Conservation (phyloP, 2,329 filamentous ascomycete genomes). For the Akanthomyces dipterigenus region DNA sequence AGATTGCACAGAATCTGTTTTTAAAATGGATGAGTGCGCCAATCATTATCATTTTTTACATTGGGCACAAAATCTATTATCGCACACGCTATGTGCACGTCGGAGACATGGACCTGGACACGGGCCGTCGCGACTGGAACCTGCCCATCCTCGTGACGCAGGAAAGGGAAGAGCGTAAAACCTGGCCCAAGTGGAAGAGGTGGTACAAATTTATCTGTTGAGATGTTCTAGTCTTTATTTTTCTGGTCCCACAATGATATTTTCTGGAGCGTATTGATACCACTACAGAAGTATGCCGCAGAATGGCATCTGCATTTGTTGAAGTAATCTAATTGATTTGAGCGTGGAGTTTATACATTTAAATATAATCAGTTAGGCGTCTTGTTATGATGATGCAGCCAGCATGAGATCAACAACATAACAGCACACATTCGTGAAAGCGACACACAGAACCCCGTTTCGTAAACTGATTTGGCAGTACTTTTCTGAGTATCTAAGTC, state of each 20-base stretch:
- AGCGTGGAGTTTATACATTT: neutral
- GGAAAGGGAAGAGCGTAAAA: conserved; percentile 65
- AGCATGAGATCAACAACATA: neutral
- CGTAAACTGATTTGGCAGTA: neutral
- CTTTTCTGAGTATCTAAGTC: neutral
- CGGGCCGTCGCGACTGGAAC: conserved; percentile 79
- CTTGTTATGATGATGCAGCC: neutral
- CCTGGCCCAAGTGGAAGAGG: conserved; percentile 73
- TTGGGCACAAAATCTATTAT: conserved; percentile 69
- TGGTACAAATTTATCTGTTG: conserved; percentile 68
- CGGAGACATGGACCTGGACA: conserved; percentile 78
- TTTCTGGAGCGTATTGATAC: neutral
- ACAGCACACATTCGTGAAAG: neutral
- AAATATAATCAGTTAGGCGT: neutral
- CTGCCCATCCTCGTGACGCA: conserved; percentile 70
- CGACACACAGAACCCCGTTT: neutral
- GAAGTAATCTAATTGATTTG: neutral
- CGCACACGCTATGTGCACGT: conserved; percentile 60
- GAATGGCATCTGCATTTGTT: neutral
- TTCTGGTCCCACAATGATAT: neutral
- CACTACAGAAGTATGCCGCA: neutral
- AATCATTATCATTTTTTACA: conserved; percentile 60
- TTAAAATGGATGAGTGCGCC: conserved; percentile 63
- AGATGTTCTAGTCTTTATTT: conserved; percentile 3
- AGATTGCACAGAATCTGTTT: conserved; percentile 63